Base-by-base conservation (phyloP, 495 filamentous ascomycete genomes). In the Coniosporium apollinis region DNA sequence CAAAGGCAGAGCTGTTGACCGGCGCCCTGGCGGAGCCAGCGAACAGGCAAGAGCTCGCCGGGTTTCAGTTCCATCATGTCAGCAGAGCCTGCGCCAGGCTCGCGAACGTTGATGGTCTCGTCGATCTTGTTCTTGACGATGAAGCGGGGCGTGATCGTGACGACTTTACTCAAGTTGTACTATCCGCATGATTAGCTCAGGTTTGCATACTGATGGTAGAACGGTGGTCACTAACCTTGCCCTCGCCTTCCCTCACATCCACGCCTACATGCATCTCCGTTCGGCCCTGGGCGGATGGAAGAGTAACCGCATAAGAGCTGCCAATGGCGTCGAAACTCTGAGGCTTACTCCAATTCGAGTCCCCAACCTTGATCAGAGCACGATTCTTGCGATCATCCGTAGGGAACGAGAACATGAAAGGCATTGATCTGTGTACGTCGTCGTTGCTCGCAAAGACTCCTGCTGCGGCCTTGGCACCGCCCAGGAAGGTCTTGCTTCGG, bases 311-410 rank as follows among this genome's bases (percentile, higher is more conserved):
- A 19, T 79, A 72, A 4, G 76, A 82, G 52, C 85, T 94, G 30
- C 89, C 89, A 39, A 97, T 87, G n/a, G 89, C 89, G 49, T 97
- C 89, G 48, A 97, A 89, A 67, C 81, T 93, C 55, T 94, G 87
- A 2, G 91, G 86, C 53, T 81, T 92, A 57, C 87, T 94, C 91
- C 89, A 96, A 17, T 70, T 66, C 4, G 89, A 94, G 25, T 92
- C 80, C 19, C 77, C 81, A 30, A 93, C 69, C 57, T 77, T 92
- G 30, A 97, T 51, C 15, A 86, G 64, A 11, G 81, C 85, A 29
- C 89, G 77, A 52, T 96, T 96, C 43, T 78, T 77, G 42, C 76
- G 75, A 43, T 96, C 89, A 44, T 94, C 80, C 18, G 63, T 78
- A 11, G 68, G 68, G 51, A 79, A 94, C 5, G 91, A 91, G 57